phyloP scores from a whole-genome alignment of 805 yeast genomes.

The Barnettozyma salicaria region DNA sequence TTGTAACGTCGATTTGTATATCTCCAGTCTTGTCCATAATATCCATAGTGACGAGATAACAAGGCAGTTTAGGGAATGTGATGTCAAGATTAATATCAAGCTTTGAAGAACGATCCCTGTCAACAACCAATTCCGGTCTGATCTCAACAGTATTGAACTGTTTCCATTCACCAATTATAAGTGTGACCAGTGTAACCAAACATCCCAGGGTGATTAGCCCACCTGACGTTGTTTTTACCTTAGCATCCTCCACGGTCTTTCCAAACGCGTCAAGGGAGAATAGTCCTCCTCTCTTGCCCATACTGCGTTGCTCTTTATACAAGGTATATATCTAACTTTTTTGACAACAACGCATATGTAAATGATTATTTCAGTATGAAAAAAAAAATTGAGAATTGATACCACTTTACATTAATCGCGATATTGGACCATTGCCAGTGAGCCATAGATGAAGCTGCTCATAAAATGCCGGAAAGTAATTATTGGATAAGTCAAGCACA shows the following conservation, averaged over 20 bases:
- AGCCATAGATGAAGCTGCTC: no score
- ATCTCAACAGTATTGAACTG: constrained; percentile 64
- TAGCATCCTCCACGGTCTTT: constrained; percentile 90
- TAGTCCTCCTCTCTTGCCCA: constrained; percentile 26
- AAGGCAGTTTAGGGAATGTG: constrained; percentile 79
- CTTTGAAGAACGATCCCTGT: constrained; percentile 68
- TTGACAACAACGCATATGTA: no score
- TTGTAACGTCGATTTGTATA: constrained; percentile 62
- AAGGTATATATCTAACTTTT: no score
- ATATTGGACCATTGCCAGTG: no score
- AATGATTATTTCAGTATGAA: no score
- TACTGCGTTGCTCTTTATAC: no score
- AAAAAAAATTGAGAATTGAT: no score
- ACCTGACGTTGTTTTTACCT: constrained; percentile 82
- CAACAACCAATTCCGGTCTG: constrained; percentile 84
- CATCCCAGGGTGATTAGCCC: constrained; percentile 81
- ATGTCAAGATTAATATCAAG: constrained; percentile 78
- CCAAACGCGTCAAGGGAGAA: constrained; percentile 82
- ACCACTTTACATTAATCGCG: no score
- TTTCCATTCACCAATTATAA: constrained; percentile 68
- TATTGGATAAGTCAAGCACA: no score
- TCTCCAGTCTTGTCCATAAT: constrained; percentile 89
- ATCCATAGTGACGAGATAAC: constrained; percentile 76
- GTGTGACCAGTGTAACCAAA: constrained; percentile 48
- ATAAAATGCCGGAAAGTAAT: no score